A percentile compares a stretch with the other conserved stretches of the same genome.
These are phyloP conservation scores for Torulaspora globosa DNA, from an alignment of 1,139 yeast genomes.

Conservation along the genomic window DNA sequence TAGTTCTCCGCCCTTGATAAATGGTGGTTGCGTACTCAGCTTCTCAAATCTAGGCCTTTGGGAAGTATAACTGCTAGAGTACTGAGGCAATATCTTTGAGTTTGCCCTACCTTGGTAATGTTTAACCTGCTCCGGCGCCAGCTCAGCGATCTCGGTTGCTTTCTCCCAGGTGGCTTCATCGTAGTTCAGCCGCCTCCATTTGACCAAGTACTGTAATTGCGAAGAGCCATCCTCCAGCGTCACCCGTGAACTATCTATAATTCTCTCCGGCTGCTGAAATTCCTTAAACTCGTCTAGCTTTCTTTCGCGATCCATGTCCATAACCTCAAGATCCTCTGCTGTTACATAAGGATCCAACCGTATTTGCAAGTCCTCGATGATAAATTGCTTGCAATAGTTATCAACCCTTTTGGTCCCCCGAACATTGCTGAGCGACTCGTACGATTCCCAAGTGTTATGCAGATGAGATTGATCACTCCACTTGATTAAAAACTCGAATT, in stretches of 20 bases:
- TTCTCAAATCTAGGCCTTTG: conserved; percentile 89
- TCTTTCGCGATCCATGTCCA: conserved; percentile 86
- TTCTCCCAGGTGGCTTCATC: conserved; percentile 98
- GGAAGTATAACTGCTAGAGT: conserved; percentile 71
- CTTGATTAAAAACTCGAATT: conserved; percentile 65
- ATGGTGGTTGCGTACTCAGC: conserved; percentile 78
- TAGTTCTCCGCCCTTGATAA: conserved; percentile 84
- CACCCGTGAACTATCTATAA: conserved; percentile 79
- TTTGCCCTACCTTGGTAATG: conserved; percentile 76
- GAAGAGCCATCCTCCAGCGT: conserved; percentile 57
- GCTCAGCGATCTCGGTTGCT: conserved; percentile 77
- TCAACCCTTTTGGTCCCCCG: conserved; percentile 85
- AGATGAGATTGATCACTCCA: conserved; percentile 88
- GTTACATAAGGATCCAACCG: conserved; percentile 76
- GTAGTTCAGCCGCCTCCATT: conserved; percentile 90
- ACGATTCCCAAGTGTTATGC: conserved; percentile 93
- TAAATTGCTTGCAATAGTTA: conserved; percentile 76
- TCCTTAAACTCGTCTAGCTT: conserved; percentile 77
- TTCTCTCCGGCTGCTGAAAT: conserved; percentile 79
- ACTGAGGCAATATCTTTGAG: conserved; percentile 78
- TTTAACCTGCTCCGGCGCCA: conserved; percentile 81
- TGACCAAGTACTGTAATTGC: conserved; percentile 75
- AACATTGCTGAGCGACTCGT: conserved; percentile 44
- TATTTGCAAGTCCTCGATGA: conserved; percentile 66
- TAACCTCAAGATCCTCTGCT: conserved; percentile 81